A percentile compares a stretch with the other conserved stretches of the same genome.
phyloP scores from a whole-genome alignment of 768 basidiomycete species.

The Amanita pallidorosea region DNA sequence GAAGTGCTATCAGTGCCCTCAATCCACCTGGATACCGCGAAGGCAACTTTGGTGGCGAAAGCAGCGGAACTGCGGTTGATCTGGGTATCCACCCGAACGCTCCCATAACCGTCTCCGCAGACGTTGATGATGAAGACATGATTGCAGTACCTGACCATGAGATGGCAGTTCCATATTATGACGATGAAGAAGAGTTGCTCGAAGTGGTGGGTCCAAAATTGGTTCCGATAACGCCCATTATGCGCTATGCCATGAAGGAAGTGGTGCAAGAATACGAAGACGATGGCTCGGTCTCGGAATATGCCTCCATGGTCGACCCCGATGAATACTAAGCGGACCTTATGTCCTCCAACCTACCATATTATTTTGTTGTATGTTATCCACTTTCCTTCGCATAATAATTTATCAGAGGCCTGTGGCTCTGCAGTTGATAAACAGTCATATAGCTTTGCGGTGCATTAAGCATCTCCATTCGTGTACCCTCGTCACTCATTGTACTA shows the following conservation, averaged over 20 bases:
- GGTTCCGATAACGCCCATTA: conserved; percentile 69
- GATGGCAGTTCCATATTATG: conserved; percentile 25
- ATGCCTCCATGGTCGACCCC: conserved; percentile 70
- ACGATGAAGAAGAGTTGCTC: conserved; percentile 39
- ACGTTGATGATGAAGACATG: conserved; percentile 20
- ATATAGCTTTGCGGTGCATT: neutral
- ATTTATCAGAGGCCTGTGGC: conserved; percentile 1
- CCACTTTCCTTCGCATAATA: conserved; percentile 2
- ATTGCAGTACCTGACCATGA: conserved; percentile 27
- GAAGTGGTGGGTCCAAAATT: conserved; percentile 68
- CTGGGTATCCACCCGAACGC: conserved; percentile 10
- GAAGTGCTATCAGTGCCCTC: conserved; percentile 11
- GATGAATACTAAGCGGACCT: conserved; percentile 45
- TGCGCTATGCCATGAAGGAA: conserved; percentile 76
- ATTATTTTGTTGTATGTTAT: neutral
- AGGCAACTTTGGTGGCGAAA: conserved; percentile 6
- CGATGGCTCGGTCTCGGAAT: conserved; percentile 63
- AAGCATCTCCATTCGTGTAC: neutral
- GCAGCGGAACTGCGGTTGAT: conserved; percentile 11
- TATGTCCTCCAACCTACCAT: neutral
- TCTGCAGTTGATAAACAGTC: neutral
- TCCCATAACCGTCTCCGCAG: conserved; percentile 10
- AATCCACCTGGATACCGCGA: conserved; percentile 7
- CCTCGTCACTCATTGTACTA: neutral
- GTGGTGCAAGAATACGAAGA: conserved; percentile 80